Conservation (phyloP, 2,329 filamentous ascomycete species). For the Zymoseptoria brevis region DNA sequence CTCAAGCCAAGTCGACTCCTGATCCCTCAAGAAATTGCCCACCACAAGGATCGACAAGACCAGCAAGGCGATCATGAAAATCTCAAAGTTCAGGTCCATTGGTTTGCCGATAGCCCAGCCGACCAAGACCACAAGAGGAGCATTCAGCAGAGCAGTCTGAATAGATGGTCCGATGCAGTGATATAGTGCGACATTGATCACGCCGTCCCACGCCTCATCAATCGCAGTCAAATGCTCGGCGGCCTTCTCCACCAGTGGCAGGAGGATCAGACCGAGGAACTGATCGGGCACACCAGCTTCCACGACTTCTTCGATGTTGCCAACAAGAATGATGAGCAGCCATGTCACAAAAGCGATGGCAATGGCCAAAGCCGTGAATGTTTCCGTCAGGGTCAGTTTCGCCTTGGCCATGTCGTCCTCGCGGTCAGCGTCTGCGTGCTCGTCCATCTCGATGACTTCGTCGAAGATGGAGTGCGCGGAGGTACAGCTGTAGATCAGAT, state of each 20-base stretch:
- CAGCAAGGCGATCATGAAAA: constrained; percentile 78
- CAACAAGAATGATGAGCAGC: constrained; percentile 67
- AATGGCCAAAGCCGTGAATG: constrained; percentile 55
- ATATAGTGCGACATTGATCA: constrained; percentile 68
- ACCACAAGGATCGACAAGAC: constrained; percentile 64
- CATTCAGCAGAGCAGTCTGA: constrained; percentile 83
- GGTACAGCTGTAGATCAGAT: constrained; percentile 62
- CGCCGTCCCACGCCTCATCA: constrained; percentile 74
- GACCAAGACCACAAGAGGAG: constrained; percentile 71
- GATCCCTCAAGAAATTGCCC: constrained; percentile 73
- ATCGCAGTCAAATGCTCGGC: constrained; percentile 77
- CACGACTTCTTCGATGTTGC: constrained; percentile 56
- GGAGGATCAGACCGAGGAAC: constrained; percentile 63
- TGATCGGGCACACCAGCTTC: constrained; percentile 45
- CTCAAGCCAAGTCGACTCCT: constrained; percentile 85
- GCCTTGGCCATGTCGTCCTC: constrained; percentile 51
- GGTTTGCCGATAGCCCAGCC: constrained; percentile 62
- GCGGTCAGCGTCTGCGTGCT: constrained; percentile 56
- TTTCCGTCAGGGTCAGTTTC: constrained; percentile 69
- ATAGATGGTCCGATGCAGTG: constrained; percentile 81
- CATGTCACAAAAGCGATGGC: constrained; percentile 62
- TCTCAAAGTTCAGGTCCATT: constrained; percentile 76
- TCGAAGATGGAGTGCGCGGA: constrained; percentile 73
- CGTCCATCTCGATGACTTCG: constrained; percentile 63
- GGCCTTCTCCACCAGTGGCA: constrained; percentile 75